A percentile compares a stretch with the other conserved stretches of the same genome.
phyloP scores from a whole-genome alignment of 1,284 basidiomycete genomes.

The Chondrostereum purpureum region DNA sequence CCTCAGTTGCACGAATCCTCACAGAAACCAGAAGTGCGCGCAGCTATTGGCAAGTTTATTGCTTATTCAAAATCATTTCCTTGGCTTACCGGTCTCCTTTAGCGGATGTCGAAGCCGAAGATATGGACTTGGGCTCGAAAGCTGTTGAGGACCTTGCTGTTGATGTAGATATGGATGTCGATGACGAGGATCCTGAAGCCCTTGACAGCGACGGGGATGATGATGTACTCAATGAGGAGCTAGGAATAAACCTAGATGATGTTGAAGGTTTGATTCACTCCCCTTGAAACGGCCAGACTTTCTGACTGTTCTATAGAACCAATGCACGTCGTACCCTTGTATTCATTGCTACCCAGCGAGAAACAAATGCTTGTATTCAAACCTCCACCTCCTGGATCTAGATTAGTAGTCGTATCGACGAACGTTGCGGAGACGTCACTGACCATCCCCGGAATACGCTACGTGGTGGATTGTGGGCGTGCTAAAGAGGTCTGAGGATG shows the following conservation, averaged over 20 bases:
- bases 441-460: conserved; percentile 96
- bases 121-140: conserved; percentile 64
- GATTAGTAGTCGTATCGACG: conserved; percentile 94
- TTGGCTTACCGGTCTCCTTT: conserved; percentile 27
- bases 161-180: conserved; percentile 50
- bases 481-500: conserved; percentile 77
- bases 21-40: conserved; percentile 25
- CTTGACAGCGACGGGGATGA: conserved; percentile 52
- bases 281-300: conserved; percentile 3
- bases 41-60: conserved; percentile 38
- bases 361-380: conserved; percentile 96
- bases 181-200: conserved; percentile 41
- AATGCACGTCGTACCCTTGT: conserved; percentile 88
- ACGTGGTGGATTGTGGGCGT: conserved; percentile 94
- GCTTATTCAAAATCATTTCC: conserved; percentile 17
- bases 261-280: conserved; percentile 58
- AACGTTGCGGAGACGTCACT: conserved; percentile 99
- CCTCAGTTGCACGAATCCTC: conserved; percentile 11
- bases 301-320: conserved; percentile 43
- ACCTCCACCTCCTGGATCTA: conserved; percentile 75
- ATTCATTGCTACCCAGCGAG: conserved; percentile 95
- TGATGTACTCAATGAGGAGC: conserved; percentile 42
- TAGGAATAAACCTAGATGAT: conserved; percentile 52
- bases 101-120: conserved; percentile 73
- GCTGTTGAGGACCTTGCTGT: conserved; percentile 45